A percentile compares a stretch with the other conserved stretches of the same genome.
Evolutionary conservation across 345 rosid genomes (phyloP).

Genomic region (Eucalyptus marginata): DNA sequence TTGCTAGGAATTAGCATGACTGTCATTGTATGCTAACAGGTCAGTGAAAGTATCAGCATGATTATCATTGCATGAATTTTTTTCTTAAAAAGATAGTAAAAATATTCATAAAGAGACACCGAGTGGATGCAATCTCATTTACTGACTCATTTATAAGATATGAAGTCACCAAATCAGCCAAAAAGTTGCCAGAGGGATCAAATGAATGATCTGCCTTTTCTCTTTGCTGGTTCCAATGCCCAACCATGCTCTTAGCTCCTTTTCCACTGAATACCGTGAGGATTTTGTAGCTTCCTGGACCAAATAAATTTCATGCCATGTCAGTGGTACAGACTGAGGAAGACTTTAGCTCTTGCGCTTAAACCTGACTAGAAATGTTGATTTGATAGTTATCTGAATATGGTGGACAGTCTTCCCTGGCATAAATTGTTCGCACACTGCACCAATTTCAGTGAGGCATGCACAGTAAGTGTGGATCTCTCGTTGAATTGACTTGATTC

Average conservation of each 20-base stretch:
- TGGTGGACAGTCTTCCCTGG: not conserved
- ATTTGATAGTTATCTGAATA: not conserved
- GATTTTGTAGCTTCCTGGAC: not conserved
- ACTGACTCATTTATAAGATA: not conserved
- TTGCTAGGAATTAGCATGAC: not conserved
- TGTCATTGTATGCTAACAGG: not conserved
- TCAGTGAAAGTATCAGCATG: not conserved
- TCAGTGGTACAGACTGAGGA: not conserved
- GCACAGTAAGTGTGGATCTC: not conserved
- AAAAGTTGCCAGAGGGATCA: not conserved
- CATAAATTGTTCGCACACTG: not conserved
- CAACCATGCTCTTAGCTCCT: not conserved
- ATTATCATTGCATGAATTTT: not conserved
- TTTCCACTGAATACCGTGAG: not conserved
- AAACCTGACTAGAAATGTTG: not conserved
- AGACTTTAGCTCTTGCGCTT: not conserved
- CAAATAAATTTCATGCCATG: not conserved
- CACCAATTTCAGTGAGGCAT: not conserved
- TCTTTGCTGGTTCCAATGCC: not conserved
- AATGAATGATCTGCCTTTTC: not conserved
- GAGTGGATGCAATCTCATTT: not conserved
- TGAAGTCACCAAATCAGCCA: not conserved
- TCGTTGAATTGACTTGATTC: not conserved
- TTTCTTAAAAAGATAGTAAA: not conserved
- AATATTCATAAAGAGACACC: not conserved